Conservation (phyloP, 306 rosid species). For the Mimosa bimucronata region DNA sequence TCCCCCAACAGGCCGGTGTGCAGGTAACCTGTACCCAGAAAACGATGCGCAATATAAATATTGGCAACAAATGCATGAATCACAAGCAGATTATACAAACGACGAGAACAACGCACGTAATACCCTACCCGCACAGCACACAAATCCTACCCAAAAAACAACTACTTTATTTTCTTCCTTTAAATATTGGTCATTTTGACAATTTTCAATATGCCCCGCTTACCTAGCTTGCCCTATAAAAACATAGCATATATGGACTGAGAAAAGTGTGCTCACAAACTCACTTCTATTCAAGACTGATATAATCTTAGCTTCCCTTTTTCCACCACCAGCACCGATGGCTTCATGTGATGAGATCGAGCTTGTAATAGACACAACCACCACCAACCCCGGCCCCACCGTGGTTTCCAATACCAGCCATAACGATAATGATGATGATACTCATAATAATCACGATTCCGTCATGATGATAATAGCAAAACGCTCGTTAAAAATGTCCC, state of each 20-base stretch:
- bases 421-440: neutral
- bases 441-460: slow-evolving; percentile 1
- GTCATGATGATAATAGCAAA: slow-evolving; percentile 20
- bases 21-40: slow-evolving; percentile 5
- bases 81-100: neutral
- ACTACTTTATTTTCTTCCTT: neutral
- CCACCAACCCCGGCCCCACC: neutral
- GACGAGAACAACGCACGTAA: neutral
- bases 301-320: neutral
- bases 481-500: slow-evolving; percentile 30
- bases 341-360: slow-evolving; percentile 35
- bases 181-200: neutral
- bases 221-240: slow-evolving; percentile 27
- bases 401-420: neutral
- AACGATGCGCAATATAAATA: neutral
- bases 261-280: neutral
- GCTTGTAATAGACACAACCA: slow-evolving; percentile 36
- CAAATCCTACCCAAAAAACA: slow-evolving; percentile 20
- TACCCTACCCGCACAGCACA: neutral
- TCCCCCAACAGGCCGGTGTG: neutral
- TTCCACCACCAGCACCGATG: slow-evolving; percentile 16
- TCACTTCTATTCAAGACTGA: neutral
- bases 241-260: slow-evolving; percentile 14
- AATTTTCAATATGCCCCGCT: slow-evolving; percentile 16
- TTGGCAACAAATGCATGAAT: neutral